Conservation (phyloP, 2,329 filamentous ascomycete species). For the Didymella pinodella region DNA sequence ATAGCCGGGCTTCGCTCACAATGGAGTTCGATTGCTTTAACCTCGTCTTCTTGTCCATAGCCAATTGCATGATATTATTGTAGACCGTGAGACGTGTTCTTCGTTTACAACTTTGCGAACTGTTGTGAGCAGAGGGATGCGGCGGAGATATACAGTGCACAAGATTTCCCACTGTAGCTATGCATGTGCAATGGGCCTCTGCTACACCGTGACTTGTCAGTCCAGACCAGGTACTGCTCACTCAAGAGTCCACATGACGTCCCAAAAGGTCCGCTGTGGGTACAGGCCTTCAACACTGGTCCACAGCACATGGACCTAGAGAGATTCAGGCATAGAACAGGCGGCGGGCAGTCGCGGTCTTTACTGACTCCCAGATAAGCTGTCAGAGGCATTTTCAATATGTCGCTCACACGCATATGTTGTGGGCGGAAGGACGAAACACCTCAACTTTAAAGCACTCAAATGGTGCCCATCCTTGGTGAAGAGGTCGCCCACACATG, state of each 20-base stretch:
- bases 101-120: background rate
- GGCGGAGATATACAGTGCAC: background rate
- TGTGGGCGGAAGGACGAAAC: background rate
- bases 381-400: conserved; percentile 21
- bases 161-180: background rate
- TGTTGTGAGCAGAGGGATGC: background rate
- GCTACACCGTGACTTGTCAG: conserved; percentile 3
- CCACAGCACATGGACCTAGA: conserved; percentile 18
- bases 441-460: background rate
- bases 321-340: conserved; percentile 17
- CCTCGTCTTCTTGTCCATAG: conserved; percentile 36
- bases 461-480: conserved; percentile 2
- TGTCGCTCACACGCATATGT: conserved; percentile 9
- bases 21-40: conserved; percentile 44
- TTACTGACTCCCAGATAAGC: conserved; percentile 17
- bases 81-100: background rate
- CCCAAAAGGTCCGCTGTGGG: conserved; percentile 9
- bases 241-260: conserved; percentile 14
- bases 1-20: conserved; percentile 43
- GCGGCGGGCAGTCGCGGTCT: conserved; percentile 18
- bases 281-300: conserved; percentile 11
- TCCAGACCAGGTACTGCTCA: conserved; percentile 3
- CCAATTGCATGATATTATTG: conserved; percentile 24
- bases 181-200: background rate
- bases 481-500: background rate